Conservation (phyloP, 1,139 yeast genomes). For the Zygoascus hellenicus region DNA sequence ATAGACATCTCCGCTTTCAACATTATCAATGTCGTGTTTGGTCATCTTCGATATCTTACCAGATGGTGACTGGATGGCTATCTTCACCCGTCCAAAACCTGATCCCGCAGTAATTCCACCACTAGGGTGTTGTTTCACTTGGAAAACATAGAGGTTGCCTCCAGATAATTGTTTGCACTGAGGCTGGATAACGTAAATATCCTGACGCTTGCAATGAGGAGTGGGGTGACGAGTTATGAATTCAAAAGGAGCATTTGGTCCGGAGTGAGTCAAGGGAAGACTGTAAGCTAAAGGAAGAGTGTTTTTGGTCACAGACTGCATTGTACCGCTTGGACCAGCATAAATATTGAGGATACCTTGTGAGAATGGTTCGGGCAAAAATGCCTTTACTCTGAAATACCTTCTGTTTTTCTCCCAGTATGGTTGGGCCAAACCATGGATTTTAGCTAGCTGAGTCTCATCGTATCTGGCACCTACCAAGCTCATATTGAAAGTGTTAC, state of each 20-base stretch:
- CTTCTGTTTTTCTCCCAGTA: slow-evolving; percentile 64
- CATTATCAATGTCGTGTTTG: slow-evolving; percentile 38
- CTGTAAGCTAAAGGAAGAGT: slow-evolving; percentile 66
- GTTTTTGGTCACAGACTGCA: slow-evolving; percentile 48
- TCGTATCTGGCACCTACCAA: slow-evolving; percentile 6
- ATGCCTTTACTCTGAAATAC: slow-evolving; percentile 71
- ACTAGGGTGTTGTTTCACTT: slow-evolving; percentile 59
- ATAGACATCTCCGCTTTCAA: slow-evolving; percentile 29
- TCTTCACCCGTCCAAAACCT: slow-evolving; percentile 40
- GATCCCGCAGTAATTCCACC: slow-evolving; percentile 46
- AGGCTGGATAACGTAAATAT: slow-evolving; percentile 77
- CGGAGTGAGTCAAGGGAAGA: slow-evolving; percentile 72
- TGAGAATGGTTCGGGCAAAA: slow-evolving; percentile 59
- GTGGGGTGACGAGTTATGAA: slow-evolving; percentile 75
- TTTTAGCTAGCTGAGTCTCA: slow-evolving; percentile 30
- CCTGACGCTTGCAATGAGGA: slow-evolving; percentile 61
- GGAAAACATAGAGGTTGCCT: slow-evolving; percentile 59
- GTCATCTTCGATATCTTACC: slow-evolving; percentile 66
- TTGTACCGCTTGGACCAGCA: slow-evolving; percentile 62
- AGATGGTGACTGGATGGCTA: slow-evolving; percentile 77
- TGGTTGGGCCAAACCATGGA: slow-evolving; percentile 63
- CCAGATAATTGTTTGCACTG: slow-evolving; percentile 59
- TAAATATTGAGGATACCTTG: slow-evolving; percentile 73
- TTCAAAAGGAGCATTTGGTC: slow-evolving; percentile 50
- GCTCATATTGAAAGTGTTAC: slow-evolving; percentile 22